Conservation (phyloP, 2,329 filamentous ascomycete genomes). For the Periconia digitata region DNA sequence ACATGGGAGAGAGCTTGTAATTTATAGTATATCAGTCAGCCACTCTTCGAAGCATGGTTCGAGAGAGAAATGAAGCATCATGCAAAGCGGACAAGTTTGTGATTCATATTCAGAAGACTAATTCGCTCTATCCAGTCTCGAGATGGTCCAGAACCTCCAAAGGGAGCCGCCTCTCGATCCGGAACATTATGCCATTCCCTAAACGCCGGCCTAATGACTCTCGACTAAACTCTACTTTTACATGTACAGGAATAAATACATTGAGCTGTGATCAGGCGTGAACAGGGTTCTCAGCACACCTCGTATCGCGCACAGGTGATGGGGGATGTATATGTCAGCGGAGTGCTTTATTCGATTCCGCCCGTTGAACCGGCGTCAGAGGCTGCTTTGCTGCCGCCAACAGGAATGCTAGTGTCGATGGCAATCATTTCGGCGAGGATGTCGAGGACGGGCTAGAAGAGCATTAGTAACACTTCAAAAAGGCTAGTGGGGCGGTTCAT, state of each 20-base stretch:
- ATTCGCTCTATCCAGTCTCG: background rate
- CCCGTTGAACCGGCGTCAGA: slow-evolving; percentile 38
- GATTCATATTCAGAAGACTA: slow-evolving; percentile 2
- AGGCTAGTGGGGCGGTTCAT: slow-evolving; percentile 16
- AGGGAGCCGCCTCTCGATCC: slow-evolving; percentile 10
- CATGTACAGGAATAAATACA: slow-evolving; percentile 42
- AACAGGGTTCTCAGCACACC: slow-evolving; percentile 5
- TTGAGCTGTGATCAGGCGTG: slow-evolving; percentile 20
- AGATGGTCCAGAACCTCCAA: slow-evolving; percentile 25
- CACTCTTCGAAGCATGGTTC: slow-evolving; percentile 13
- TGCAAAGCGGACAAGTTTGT: background rate
- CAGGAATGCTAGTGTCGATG: slow-evolving; percentile 67
- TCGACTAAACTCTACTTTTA: slow-evolving; percentile 27
- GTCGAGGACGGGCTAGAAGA: slow-evolving; percentile 79
- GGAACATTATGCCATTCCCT: slow-evolving; percentile 18
- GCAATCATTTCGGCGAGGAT: slow-evolving; percentile 98
- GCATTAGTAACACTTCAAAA: slow-evolving; percentile 13
- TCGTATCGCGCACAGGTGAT: background rate
- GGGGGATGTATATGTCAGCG: background rate
- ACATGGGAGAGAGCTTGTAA: slow-evolving; percentile 20
- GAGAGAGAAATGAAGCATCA: background rate
- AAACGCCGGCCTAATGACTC: slow-evolving; percentile 26
- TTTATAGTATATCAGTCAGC: slow-evolving; percentile 37
- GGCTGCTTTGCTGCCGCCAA: slow-evolving; percentile 38
- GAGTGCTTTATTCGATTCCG: slow-evolving; percentile 33